phyloP scores from a whole-genome alignment of 306 rosid species.

The Cicer chorassanicum region DNA sequence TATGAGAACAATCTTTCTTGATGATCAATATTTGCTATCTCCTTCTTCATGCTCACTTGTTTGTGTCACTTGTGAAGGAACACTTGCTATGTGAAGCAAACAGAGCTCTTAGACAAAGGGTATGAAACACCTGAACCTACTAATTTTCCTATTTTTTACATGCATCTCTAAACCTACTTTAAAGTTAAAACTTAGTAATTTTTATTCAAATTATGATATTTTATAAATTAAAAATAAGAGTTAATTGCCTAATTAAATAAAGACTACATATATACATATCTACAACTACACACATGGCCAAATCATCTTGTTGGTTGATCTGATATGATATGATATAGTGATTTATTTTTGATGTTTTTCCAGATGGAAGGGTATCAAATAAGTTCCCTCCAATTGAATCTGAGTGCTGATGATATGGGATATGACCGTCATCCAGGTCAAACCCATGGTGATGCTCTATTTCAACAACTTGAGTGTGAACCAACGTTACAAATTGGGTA shows the following conservation, averaged over 20 bases:
- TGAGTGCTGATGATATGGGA: slow-evolving; percentile 60
- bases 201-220: too few species aligned
- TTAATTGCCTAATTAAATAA: too few species aligned
- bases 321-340: neutral
- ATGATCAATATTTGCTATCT: neutral
- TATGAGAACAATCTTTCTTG: slow-evolving; percentile 39
- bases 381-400: slow-evolving; percentile 66
- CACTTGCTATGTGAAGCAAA: slow-evolving; percentile 72
- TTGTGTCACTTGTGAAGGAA: slow-evolving; percentile 51
- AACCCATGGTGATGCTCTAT: slow-evolving; percentile 64
- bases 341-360: slow-evolving; percentile 28
- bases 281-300: too few species aligned
- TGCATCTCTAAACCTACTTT: too few species aligned
- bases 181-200: too few species aligned
- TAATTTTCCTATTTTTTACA: neutral
- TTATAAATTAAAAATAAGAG: too few species aligned
- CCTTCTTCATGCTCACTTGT: neutral
- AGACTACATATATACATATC: too few species aligned
- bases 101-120: slow-evolving; percentile 75
- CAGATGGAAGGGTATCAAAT: slow-evolving; percentile 84
- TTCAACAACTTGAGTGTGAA: slow-evolving; percentile 74
- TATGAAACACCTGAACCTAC: slow-evolving; percentile 36
- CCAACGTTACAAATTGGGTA: slow-evolving; percentile 90
- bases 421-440: slow-evolving; percentile 68
- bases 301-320: neutral